Conservation (phyloP, 352 stramenopile species). For the Poterioochromonas sp. region DNA sequence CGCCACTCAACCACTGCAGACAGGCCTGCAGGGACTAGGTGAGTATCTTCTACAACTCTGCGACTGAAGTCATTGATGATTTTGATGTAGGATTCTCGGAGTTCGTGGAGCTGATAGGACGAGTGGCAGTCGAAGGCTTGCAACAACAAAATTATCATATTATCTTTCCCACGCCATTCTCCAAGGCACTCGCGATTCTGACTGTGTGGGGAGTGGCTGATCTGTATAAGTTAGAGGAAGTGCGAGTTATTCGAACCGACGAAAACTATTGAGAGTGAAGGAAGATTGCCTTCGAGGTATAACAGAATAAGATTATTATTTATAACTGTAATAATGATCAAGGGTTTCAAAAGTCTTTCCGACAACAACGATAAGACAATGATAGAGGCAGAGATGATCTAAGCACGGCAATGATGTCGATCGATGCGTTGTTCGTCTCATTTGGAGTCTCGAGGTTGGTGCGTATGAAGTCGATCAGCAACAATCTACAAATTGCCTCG, state of each 20-base stretch:
- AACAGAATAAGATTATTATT: too few species aligned
- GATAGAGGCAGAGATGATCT: too few species aligned
- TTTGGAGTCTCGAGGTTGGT: too few species aligned
- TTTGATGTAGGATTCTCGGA: slow-evolving; percentile 13
- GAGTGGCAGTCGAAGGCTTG: background rate
- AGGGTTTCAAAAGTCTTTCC: too few species aligned
- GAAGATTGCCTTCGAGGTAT: too few species aligned
- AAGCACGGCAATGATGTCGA: too few species aligned
- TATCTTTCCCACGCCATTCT: slow-evolving; percentile 13
- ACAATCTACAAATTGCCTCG: too few species aligned
- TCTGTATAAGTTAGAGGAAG: background rate
- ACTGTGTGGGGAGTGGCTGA: slow-evolving; percentile 23
- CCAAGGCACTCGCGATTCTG: slow-evolving; percentile 13
- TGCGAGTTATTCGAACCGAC: slow-evolving; percentile 3
- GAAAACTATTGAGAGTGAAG: slow-evolving; percentile 6
- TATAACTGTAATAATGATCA: too few species aligned
- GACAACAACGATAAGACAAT: too few species aligned
- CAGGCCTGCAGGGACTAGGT: background rate
- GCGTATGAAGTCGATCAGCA: too few species aligned
- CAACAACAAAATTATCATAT: slow-evolving; percentile 9
- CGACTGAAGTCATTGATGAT: background rate
- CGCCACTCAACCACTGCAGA: background rate
- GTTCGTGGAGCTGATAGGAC: slow-evolving; percentile 4
- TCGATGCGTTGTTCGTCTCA: too few species aligned
- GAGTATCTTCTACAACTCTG: background rate